Base-by-base conservation (phyloP, 306 rosid species). In the Mimosa pudica region DNA sequence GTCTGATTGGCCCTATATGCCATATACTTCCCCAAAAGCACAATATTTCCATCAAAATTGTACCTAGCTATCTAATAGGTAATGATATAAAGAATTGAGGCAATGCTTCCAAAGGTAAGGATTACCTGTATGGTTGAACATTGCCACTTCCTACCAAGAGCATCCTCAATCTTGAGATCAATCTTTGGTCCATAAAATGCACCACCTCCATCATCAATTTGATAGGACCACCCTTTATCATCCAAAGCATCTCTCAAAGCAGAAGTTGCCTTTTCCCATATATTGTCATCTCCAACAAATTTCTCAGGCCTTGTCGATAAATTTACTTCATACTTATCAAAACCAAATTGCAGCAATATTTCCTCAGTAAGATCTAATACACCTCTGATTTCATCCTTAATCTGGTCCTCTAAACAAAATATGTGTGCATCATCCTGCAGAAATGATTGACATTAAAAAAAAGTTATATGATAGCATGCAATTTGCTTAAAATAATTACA, bases 131-230 rank as follows among this genome's bases (percentile, higher is more conserved):
- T 89, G 84, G 99, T 95, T 84, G 98, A 95, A 83, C 98, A 95
- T 79, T 95, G 98, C 99, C 99, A 95, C 94, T 91, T 93, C 89
- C 99, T 93, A 82, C 99, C 99, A 74, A 95, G 94, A 36, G 99
- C 99, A 85, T 95, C 99, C 88, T 93, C 98, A 79, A 95, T 95
- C 90, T 95, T 95, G 63, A 95, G 90, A 88, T 95, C 99, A 80
- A 95, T 95, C 89, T 95, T 95, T 13, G 99, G 99, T 8, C 99
- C 98, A 79, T 95, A 95, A 85, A 95, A 95, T 51, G 99, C 99
- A 81, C 99, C 98, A 65, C 97, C 99, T 18, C 99, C 98, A 45
- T 95, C 98, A 85, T 95, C 99, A 65, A 93, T 81, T 86, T 88
- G 86, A 84, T 95, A 95, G 85, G 83, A 79, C 98, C 99, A 93